Evolutionary conservation across 495 filamentous ascomycete genomes (phyloP).

Genomic region (Pseudevernia furfuracea): DNA sequence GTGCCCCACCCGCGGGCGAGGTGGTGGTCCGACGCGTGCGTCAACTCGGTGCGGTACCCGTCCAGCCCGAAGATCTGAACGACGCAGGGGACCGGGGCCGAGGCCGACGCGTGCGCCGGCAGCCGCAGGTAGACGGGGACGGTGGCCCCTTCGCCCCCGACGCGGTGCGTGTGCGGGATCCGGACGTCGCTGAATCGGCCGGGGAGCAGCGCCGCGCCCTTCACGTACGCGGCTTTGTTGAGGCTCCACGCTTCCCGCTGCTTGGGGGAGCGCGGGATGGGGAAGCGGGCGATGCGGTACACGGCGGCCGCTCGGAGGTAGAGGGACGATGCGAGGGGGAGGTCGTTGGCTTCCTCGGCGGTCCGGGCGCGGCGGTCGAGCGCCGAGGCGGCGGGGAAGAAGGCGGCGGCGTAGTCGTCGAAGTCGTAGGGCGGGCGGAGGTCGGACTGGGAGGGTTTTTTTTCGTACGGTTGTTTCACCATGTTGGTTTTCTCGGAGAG

Average conservation of each 20-base stretch:
- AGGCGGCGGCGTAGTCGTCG: constrained; percentile 45
- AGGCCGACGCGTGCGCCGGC: constrained; percentile 37
- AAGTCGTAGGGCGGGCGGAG: constrained; percentile 3
- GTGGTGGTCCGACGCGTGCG: constrained; percentile 59
- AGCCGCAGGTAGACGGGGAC: constrained; percentile 61
- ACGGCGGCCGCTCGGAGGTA: constrained; percentile 66
- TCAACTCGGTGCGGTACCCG: constrained; percentile 72
- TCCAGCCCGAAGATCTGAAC: constrained; percentile 70
- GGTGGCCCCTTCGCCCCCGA: constrained; percentile 38
- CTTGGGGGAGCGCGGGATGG: constrained; percentile 45
- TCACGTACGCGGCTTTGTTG: constrained; percentile 58
- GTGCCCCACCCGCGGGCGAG: constrained; percentile 51
- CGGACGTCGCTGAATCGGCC: constrained; percentile 49
- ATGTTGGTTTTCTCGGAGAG: constrained; percentile 37
- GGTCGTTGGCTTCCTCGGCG: constrained; percentile 26
- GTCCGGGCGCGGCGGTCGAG: constrained; percentile 1
- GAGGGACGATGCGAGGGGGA: constrained; percentile 49
- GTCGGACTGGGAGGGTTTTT: no score
- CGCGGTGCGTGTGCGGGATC: constrained; percentile 50
- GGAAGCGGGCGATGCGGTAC: constrained; percentile 68
- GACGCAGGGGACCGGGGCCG: constrained; percentile 49
- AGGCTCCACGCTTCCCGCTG: constrained; percentile 54
- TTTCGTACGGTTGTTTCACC: constrained; percentile 47
- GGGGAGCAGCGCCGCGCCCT: constrained; percentile 50
- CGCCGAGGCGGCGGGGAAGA: constrained; percentile 8